phyloP scores from a whole-genome alignment of 768 basidiomycete species.

The Nevesoporus exiguus region DNA sequence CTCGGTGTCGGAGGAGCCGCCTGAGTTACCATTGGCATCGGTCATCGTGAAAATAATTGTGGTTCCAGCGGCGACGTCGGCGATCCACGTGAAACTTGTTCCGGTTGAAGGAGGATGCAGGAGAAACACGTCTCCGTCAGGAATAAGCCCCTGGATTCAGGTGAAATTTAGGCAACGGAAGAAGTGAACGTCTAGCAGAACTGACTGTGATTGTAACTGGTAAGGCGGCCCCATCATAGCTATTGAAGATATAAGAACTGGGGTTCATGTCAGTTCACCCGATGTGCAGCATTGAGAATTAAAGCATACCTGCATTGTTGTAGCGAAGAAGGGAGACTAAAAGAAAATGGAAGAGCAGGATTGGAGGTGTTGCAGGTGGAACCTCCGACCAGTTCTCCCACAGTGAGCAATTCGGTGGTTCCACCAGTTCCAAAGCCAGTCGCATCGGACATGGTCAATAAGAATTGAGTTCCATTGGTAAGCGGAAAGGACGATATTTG shows the following conservation, averaged over 20 bases:
- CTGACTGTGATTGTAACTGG: conserved; percentile 56
- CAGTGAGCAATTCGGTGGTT: conserved; percentile 44
- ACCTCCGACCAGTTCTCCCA: conserved; percentile 42
- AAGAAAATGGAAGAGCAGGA: conserved; percentile 45
- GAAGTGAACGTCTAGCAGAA: conserved; percentile 1
- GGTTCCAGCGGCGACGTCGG: conserved; percentile 56
- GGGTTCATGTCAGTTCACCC: conserved; percentile 3
- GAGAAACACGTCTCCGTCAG: conserved; percentile 51
- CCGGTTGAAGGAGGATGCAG: conserved; percentile 39
- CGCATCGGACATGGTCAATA: conserved; percentile 69
- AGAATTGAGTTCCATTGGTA: conserved; percentile 36
- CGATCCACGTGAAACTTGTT: conserved; percentile 49
- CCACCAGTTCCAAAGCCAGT: conserved; percentile 70
- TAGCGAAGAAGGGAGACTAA: conserved; percentile 48
- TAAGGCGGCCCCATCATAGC: conserved; percentile 42
- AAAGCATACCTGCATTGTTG: conserved; percentile 57
- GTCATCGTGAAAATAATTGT: conserved; percentile 55
- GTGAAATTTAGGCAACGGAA: not conserved
- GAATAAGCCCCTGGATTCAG: conserved; percentile 52
- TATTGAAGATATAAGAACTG: conserved; percentile 48
- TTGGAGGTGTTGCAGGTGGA: conserved; percentile 47
- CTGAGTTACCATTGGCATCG: conserved; percentile 47
- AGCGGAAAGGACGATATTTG: conserved; percentile 43
- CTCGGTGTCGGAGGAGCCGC: conserved; percentile 57
- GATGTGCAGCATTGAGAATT: not conserved